Evolutionary conservation across 139 green algal genomes (phyloP).

Genomic region (Gonium pectorale): DNA sequence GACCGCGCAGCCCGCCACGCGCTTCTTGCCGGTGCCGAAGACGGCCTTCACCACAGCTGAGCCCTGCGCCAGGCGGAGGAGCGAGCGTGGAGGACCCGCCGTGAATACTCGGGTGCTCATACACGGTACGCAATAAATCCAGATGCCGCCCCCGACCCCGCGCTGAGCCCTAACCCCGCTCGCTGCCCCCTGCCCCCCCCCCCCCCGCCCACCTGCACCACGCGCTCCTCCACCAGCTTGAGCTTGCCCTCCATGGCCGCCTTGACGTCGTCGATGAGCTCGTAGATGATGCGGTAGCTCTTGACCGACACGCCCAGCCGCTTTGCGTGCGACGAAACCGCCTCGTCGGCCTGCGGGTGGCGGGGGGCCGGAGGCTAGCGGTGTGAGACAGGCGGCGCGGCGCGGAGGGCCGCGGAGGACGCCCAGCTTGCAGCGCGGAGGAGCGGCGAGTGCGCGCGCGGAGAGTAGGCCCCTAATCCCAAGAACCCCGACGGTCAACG

Average conservation of each 20-base stretch:
- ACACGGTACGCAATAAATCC: neutral
- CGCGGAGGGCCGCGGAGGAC: constrained; percentile 87
- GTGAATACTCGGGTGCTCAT: too few relatives aligned
- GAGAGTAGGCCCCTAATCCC: too few relatives aligned
- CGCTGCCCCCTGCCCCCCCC: constrained; percentile 65
- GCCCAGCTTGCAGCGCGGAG: too few relatives aligned
- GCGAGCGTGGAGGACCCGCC: neutral
- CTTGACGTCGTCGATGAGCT: constrained; percentile 95
- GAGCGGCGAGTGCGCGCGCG: too few relatives aligned
- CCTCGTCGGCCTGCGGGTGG: constrained; percentile 62
- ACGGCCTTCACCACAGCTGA: constrained; percentile 79
- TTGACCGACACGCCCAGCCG: constrained; percentile 56
- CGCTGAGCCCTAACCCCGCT: neutral
- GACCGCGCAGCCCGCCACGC: constrained; percentile 88
- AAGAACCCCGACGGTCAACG: too few relatives aligned
- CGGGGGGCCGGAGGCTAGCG: neutral
- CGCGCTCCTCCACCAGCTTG: constrained; percentile 80
- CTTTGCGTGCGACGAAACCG: constrained; percentile 83
- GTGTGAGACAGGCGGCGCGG: constrained; percentile 84
- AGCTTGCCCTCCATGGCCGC: constrained; percentile 97
- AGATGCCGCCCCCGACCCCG: neutral
- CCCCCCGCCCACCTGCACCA: constrained; percentile 37
- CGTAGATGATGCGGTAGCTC: constrained; percentile 93
- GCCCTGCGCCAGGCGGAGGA: constrained; percentile 15
- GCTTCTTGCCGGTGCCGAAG: constrained; percentile 85